These are phyloP conservation scores for Phytophthora palmivora DNA, from an alignment of 352 stramenopile genomes.

Conservation along the genomic window DNA sequence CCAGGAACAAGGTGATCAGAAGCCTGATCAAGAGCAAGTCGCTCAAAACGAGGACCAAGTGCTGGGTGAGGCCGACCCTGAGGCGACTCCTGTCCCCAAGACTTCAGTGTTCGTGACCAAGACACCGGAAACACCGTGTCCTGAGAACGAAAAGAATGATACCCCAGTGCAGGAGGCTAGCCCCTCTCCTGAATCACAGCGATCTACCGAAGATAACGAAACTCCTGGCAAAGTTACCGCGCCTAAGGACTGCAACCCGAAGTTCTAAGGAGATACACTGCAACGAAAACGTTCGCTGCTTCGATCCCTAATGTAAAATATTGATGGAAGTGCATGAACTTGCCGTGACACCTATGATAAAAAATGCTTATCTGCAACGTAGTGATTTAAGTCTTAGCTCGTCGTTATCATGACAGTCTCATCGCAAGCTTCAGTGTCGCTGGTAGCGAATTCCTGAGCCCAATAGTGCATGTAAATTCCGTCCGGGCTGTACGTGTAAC, in stretches of 20 bases:
- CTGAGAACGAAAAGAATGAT: background rate
- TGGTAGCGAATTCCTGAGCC: slow-evolving; percentile 43
- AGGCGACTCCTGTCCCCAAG: slow-evolving; percentile 12
- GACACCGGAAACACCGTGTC: slow-evolving; percentile 3
- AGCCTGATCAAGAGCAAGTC: slow-evolving; percentile 2
- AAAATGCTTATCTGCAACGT: background rate
- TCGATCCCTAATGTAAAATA: slow-evolving; percentile 3
- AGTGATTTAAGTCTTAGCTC: too few species aligned
- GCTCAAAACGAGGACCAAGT: slow-evolving; percentile 17
- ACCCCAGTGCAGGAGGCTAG: background rate
- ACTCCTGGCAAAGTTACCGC: slow-evolving; percentile 5
- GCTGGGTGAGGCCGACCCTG: background rate
- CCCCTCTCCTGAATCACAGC: background rate
- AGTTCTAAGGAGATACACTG: slow-evolving; percentile 14
- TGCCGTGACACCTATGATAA: background rate
- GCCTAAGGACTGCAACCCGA: slow-evolving; percentile 15
- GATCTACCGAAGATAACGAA: background rate
- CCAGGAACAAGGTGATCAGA: slow-evolving; percentile 5
- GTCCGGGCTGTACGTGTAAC: slow-evolving; percentile 27
- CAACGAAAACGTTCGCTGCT: background rate
- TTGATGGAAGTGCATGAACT: background rate
- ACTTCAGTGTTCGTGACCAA: background rate
- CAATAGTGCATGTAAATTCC: slow-evolving; percentile 50
- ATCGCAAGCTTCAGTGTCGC: slow-evolving; percentile 10
- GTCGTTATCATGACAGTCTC: background rate